Base-by-base conservation (phyloP, 2,329 filamentous ascomycete genomes). In the Epichloe bromicola region DNA sequence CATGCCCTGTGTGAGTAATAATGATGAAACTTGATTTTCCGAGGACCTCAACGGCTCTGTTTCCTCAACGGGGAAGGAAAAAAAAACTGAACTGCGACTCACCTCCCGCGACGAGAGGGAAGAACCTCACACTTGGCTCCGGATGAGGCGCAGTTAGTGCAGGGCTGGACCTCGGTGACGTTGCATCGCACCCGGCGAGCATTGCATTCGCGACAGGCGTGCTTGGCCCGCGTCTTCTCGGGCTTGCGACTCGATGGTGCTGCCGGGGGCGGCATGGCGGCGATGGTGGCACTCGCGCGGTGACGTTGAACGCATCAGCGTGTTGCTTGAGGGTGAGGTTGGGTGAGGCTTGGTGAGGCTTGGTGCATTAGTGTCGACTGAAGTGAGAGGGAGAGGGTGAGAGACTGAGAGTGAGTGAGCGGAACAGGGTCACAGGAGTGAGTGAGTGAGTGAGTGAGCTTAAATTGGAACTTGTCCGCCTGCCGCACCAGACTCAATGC, bases 161-260 rank as follows among this genome's bases (percentile, higher is more conserved):
- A 67, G 12, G 65, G 65, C 39, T 63, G 59, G 17, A 51, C 52
- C 50, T 67, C 63, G 26, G 58, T 66, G 43, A 67, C 65, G 55
- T 67, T 61, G 57, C 65, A 67, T n/a, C 59, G 60, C 41, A 67
- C 63, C 11, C 65, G 59, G 8, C 65, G 60, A 37, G 58, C 53
- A 55, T 67, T 66, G 59, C 65, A 67, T 44, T 61, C 56, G 43
- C 62, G 61, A 51, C 65, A 67, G 19, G 65, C 65, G 49, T 64
- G 65, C 50, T 65, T 66, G 6, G 65, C 65, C 30, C 65, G 60
- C 30, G 59, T 60, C 48, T 63, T 61, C 40, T 60, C 63, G 40
- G 73, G 71, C 20, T 46, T 53, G 17, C n/a, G 36, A n/a, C 12
- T 17, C 15, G 46, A 19, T 8, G 36, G 23, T 34, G 34, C 15